Percentiles rank a stretch among this genome's conserved stretches.
These are phyloP conservation scores for Petunia secreta DNA, from an alignment of 257 asterid genomes.

Conservation along the genomic window DNA sequence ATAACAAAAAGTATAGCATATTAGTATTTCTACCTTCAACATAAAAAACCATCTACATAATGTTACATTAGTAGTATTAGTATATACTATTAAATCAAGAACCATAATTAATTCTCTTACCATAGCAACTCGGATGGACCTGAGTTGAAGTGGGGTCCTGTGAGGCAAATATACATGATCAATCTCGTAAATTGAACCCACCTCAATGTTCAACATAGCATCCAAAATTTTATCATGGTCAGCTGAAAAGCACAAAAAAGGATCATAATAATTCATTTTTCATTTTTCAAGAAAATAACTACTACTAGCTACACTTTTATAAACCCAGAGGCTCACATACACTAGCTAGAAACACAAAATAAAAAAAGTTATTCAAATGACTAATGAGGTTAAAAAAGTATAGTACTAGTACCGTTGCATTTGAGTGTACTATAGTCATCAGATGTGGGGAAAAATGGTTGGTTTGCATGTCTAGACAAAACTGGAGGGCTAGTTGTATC, in stretches of 20 bases:
- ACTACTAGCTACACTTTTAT: background rate
- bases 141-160: conserved; percentile 72
- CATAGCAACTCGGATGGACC: conserved; percentile 76
- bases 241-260: background rate
- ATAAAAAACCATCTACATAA: too few relatives aligned
- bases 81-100: too few relatives aligned
- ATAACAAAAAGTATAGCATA: too few relatives aligned
- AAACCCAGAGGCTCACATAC: background rate
- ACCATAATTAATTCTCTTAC: conserved; percentile 35
- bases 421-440: conserved; percentile 31
- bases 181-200: conserved; percentile 73
- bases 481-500: conserved; percentile 17
- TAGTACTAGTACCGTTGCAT: conserved; percentile 23
- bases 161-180: conserved; percentile 69
- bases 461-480: conserved; percentile 34
- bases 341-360: background rate
- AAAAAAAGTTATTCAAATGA: background rate
- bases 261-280: background rate
- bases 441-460: conserved; percentile 18
- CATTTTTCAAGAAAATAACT: background rate
- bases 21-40: too few relatives aligned
- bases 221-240: conserved; percentile 24
- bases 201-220: conserved; percentile 35
- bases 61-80: too few relatives aligned
- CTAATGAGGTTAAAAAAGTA: background rate